These are phyloP conservation scores for Cryphonectria naterciae DNA, from an alignment of 2,329 filamentous ascomycete species.

Conservation along the genomic window DNA sequence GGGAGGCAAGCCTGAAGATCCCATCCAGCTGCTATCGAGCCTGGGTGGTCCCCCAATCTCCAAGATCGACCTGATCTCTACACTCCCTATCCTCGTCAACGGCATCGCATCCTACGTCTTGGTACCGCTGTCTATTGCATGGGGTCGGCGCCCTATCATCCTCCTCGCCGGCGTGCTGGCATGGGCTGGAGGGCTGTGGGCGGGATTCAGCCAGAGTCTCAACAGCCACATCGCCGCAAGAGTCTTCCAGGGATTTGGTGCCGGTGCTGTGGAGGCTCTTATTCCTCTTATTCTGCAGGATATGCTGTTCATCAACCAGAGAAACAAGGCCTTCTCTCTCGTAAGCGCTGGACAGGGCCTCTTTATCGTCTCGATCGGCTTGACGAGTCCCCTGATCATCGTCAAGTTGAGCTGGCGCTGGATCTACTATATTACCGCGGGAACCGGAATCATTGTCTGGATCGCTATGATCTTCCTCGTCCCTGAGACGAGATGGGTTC, in stretches of 20 bases:
- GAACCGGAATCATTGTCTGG: constrained; percentile 30
- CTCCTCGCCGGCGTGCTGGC: constrained; percentile 31
- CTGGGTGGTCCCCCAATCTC: constrained; percentile 29
- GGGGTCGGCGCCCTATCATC: constrained; percentile 33
- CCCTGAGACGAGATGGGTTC: constrained; percentile 32
- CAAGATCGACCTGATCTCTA: constrained; percentile 33
- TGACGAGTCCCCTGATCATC: constrained; percentile 30
- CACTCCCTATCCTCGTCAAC: constrained; percentile 33
- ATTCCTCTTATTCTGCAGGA: constrained; percentile 35
- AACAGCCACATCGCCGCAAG: constrained; percentile 32
- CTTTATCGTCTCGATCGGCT: constrained; percentile 29
- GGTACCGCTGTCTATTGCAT: constrained; percentile 33
- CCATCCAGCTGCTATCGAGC: constrained; percentile 28
- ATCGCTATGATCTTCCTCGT: constrained; percentile 32
- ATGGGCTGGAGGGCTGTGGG: constrained; percentile 34
- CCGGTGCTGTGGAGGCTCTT: constrained; percentile 34
- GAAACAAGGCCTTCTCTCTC: constrained; percentile 33
- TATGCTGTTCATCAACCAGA: constrained; percentile 34
- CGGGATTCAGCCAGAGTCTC: constrained; percentile 31
- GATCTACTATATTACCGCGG: constrained; percentile 33
- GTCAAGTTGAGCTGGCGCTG: constrained; percentile 32
- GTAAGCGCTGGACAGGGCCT: constrained; percentile 32
- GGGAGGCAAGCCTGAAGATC: constrained; percentile 26
- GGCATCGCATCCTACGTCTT: constrained; percentile 33
- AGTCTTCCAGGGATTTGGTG: constrained; percentile 33